These are phyloP conservation scores for Sclerotinia borealis DNA, from an alignment of 2,329 filamentous ascomycete genomes.

Conservation along the genomic window DNA sequence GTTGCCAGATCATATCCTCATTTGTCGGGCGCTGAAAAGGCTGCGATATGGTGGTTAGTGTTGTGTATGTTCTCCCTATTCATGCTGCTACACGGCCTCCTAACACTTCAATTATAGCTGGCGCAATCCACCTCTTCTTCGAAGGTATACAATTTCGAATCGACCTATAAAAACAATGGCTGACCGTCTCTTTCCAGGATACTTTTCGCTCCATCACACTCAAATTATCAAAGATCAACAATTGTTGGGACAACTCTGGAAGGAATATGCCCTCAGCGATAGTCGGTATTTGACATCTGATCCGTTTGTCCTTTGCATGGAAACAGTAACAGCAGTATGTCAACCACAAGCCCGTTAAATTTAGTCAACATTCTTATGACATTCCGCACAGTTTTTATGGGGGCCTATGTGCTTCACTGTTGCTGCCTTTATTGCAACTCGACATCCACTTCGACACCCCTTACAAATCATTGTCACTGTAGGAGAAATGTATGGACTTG, in stretches of 20 bases:
- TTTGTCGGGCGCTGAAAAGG: constrained; percentile 48
- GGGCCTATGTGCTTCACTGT: constrained; percentile 52
- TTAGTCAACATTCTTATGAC: background rate
- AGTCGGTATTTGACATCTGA: constrained; percentile 49
- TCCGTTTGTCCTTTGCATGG: constrained; percentile 50
- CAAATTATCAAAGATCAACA: constrained; percentile 37
- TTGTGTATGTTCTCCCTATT: constrained; percentile 48
- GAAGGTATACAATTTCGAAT: constrained; percentile 28
- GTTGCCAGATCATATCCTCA: constrained; percentile 47
- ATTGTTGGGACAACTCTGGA: constrained; percentile 50
- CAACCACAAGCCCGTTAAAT: background rate
- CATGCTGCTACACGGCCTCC: background rate
- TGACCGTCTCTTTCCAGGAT: constrained; percentile 30
- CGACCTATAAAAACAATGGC: background rate
- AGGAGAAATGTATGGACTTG: constrained; percentile 45
- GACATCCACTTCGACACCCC: constrained; percentile 43
- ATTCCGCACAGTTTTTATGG: constrained; percentile 42
- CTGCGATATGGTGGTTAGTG: constrained; percentile 68
- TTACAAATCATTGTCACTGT: constrained; percentile 39
- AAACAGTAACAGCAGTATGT: constrained; percentile 43
- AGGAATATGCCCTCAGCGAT: constrained; percentile 52
- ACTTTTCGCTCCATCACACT: constrained; percentile 42
- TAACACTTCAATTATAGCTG: constrained; percentile 20
- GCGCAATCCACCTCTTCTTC: constrained; percentile 30
- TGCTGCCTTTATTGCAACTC: constrained; percentile 40